A percentile compares a stretch with the other conserved stretches of the same genome.
phyloP scores from a whole-genome alignment of 2,329 filamentous ascomycete genomes.

The Ophiostoma australiae region DNA sequence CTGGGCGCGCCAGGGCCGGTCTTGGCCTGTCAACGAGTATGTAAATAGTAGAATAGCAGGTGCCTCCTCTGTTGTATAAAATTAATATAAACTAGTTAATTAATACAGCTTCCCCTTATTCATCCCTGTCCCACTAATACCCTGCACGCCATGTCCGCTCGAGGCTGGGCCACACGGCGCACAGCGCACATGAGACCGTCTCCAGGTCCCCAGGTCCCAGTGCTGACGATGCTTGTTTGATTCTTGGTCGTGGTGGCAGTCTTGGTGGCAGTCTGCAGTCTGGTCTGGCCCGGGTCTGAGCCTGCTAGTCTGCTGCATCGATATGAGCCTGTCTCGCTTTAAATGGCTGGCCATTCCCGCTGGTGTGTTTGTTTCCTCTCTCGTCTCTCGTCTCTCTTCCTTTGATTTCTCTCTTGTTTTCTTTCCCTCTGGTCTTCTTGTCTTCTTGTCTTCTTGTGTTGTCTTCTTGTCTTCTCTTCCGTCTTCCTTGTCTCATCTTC shows the following conservation, averaged over 20 bases:
- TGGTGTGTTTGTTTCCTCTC: conserved; percentile 8
- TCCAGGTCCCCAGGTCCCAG: neutral
- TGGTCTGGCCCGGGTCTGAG: neutral
- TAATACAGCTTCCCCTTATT: neutral
- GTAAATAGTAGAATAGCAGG: too few species aligned
- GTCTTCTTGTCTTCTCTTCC: neutral
- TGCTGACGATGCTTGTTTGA: neutral
- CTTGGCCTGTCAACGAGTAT: neutral
- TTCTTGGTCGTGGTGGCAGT: neutral
- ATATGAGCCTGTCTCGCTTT: neutral
- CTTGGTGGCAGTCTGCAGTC: too few species aligned
- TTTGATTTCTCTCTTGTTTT: neutral
- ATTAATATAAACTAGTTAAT: too few species aligned
- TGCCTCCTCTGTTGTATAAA: too few species aligned
- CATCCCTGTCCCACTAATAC: conserved; percentile 1
- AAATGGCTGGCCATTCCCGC: conserved; percentile 1
- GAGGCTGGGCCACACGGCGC: neutral
- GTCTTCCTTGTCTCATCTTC: conserved; percentile 9
- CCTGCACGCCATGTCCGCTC: neutral
- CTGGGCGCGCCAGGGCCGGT: conserved; percentile 8
- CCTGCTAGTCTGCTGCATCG: neutral
- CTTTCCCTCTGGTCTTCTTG: neutral
- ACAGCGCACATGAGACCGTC: neutral
- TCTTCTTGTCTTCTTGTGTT: conserved; percentile 1
- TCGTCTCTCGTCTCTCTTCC: neutral